Evolutionary conservation across 371 early-diverging fungal species (phyloP).

Genomic region (Actinomortierella wolfii): DNA sequence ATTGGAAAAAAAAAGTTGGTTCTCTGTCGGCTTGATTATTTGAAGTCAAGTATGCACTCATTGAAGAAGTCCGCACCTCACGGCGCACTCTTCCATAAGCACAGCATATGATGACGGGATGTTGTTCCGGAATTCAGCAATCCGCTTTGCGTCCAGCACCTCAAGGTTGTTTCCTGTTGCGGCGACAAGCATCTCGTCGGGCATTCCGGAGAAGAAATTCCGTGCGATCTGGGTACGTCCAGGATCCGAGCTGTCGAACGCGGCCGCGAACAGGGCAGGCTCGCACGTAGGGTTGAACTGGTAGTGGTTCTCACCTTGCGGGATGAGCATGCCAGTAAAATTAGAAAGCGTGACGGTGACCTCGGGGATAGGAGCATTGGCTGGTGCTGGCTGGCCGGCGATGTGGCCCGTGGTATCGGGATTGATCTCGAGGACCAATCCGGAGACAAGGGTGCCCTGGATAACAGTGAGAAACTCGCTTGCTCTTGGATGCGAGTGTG

Average conservation of each 20-base stretch:
- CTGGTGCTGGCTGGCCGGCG: conserved; percentile 10
- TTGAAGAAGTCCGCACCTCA: conserved; percentile 11
- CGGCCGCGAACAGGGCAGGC: conserved; percentile 16
- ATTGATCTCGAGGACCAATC: conserved; percentile 9
- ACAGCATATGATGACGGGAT: conserved; percentile 13
- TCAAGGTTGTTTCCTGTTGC: conserved; percentile 3
- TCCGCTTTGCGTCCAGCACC: conserved; percentile 13
- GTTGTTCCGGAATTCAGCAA: conserved; percentile 10
- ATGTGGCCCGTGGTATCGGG: background rate
- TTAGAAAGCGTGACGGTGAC: conserved; percentile 12
- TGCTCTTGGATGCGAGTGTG: conserved; percentile 21
- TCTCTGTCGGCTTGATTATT: too few relatives aligned
- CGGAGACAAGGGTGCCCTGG: conserved; percentile 15
- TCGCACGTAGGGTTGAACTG: conserved; percentile 18
- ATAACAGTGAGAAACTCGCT: conserved; percentile 15
- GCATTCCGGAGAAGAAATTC: conserved; percentile 15
- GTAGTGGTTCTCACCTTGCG: conserved; percentile 18
- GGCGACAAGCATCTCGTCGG: conserved; percentile 13
- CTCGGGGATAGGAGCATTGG: conserved; percentile 8
- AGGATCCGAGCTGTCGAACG: conserved; percentile 14
- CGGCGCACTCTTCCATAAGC: conserved; percentile 13
- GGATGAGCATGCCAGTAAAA: conserved; percentile 11
- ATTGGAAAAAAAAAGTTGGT: too few relatives aligned
- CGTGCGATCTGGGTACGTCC: conserved; percentile 13
- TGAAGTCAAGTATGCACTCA: background rate